These are phyloP conservation scores for Geranomyces variabilis DNA, from an alignment of 192 early-diverging fungal species.

Conservation along the genomic window DNA sequence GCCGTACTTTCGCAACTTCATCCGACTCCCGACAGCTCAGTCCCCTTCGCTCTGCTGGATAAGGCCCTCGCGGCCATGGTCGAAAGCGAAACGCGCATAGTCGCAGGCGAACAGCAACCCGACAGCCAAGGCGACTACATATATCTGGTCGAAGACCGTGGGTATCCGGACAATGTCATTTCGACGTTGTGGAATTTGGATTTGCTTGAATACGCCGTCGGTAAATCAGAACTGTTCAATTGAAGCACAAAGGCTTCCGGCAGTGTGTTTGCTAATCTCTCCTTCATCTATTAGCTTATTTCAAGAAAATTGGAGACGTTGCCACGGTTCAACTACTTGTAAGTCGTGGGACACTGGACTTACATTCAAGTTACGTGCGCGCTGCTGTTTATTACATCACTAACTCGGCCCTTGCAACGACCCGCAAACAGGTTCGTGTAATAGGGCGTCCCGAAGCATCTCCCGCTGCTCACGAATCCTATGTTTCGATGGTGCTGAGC, in stretches of 20 bases:
- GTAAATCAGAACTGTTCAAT: background rate
- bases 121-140: background rate
- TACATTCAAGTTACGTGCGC: background rate
- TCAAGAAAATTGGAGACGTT: background rate
- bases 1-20: background rate
- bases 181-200: slow-evolving; percentile 13
- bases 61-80: background rate
- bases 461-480: background rate
- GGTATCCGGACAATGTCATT: background rate
- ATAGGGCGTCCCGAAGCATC: slow-evolving; percentile 6
- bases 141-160: background rate
- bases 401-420: too few relatives aligned
- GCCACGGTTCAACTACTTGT: slow-evolving; percentile 1
- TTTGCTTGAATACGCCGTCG: slow-evolving; percentile 13
- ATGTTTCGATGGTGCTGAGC: slow-evolving; percentile 7
- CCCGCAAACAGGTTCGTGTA: background rate
- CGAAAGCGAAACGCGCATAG: background rate
- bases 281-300: background rate
- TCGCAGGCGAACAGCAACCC: background rate
- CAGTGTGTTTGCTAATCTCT: background rate
- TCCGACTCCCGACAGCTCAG: background rate
- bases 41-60: background rate
- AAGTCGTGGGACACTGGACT: background rate
- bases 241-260: background rate
- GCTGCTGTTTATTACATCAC: background rate